phyloP scores from a whole-genome alignment of 768 basidiomycete species.

The Lactarius evosmus region DNA sequence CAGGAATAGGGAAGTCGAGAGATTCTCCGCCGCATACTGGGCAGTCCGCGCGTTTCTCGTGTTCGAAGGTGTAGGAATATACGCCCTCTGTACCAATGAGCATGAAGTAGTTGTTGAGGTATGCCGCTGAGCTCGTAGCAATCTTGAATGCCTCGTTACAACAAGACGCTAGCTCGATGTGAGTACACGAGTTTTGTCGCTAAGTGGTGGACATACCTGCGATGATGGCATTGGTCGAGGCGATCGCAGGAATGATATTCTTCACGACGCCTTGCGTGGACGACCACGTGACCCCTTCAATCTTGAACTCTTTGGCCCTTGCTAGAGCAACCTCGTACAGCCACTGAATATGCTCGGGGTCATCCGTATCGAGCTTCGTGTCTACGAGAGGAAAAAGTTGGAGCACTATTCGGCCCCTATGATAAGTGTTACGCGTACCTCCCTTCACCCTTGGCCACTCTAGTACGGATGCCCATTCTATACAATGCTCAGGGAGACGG shows the following conservation, averaged over 20 bases:
- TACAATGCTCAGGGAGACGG: conserved; percentile 96
- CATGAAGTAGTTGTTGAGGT: conserved; percentile 98
- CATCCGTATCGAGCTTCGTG: conserved; percentile 95
- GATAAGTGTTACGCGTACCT: conserved; percentile 47
- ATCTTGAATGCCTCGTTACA: conserved; percentile 99
- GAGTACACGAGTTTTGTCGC: not conserved
- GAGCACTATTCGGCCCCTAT: not conserved
- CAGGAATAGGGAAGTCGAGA: conserved; percentile 65
- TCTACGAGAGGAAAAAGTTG: conserved; percentile 44
- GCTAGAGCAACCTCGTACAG: conserved; percentile 74
- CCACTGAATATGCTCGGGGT: conserved; percentile 97
- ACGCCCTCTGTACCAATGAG: conserved; percentile 94
- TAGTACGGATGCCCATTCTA: conserved; percentile 98
- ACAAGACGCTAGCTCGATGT: conserved; percentile 66
- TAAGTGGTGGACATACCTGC: conserved; percentile 56
- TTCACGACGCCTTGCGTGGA: conserved; percentile 98
- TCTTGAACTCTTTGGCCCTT: conserved; percentile 92
- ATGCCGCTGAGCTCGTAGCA: conserved; percentile 91
- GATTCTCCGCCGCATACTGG: conserved; percentile 96
- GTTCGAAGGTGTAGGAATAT: conserved; percentile 96
- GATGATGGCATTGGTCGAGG: conserved; percentile 97
- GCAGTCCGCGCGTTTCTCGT: conserved; percentile 89
- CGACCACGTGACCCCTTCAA: conserved; percentile 97
- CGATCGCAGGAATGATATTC: conserved; percentile 99
- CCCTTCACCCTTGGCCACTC: conserved; percentile 96